Base-by-base conservation (phyloP, 2,329 filamentous ascomycete genomes). In the Neocucurbitaria cava region DNA sequence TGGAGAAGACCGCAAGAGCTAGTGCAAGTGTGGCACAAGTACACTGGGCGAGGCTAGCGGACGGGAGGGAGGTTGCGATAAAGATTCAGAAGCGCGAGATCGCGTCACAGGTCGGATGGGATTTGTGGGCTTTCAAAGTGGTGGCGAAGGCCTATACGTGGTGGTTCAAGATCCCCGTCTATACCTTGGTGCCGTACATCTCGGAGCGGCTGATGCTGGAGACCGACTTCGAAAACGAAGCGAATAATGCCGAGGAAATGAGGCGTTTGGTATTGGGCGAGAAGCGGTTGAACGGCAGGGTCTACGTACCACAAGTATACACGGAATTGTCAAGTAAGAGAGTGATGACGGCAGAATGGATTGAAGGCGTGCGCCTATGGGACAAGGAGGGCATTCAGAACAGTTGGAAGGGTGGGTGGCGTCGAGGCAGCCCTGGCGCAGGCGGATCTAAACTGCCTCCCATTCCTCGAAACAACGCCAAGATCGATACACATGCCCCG, bases 61-160 rank as follows among this genome's bases (percentile, higher is more conserved):
- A 98, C 77, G 95, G 95, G 0, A 83, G 92, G 43, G 93, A 97
- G 79, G 90, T 98, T 20, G 95, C 95, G 1, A 85, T 99, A 72
- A 99, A 99, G 80, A 88, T 99, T 4, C 95, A 99, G 81, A 99
- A 98, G 80, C 85, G 89, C 46, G 94, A 97, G 81, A 98, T 99
- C 72, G 87, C 86, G 18, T 87, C 89, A 71, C 95, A 98, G 78
- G 90, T 97, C 33, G 87, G 88, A 4, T 96, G 92, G 92, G 95
- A 99, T 81, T 76, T 99, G 47, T 97, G 92, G 92, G 89, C 93
- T 2, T 97, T 97, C 81, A 92, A 92, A 84, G 89, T 92, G 10
- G 89, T 97, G 10, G 88, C 91, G 41, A 87, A 83, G 74, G 85
- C 92, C 24, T 97, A 96, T 72, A 91, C 91, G 1, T 89, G 84